Percentiles rank a stretch among this genome's conserved stretches.
Conservation (phyloP, 2,329 filamentous ascomycete genomes). For the Venturia effusa region DNA sequence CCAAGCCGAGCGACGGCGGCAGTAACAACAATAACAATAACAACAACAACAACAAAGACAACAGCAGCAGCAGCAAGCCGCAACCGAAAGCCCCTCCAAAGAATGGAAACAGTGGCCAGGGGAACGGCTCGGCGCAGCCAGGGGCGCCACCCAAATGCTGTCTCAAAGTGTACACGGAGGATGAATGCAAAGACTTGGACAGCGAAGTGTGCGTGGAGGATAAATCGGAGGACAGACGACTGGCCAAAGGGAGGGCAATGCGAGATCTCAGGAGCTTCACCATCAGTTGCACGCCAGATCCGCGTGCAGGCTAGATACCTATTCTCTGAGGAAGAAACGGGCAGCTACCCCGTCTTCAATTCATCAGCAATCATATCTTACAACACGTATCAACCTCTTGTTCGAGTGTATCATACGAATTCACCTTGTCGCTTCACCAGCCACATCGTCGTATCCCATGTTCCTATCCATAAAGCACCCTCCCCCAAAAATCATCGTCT, state of each 20-base stretch:
- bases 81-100: neutral
- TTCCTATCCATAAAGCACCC: too few species aligned
- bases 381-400: too few species aligned
- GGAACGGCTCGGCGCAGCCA: neutral
- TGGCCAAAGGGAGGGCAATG: neutral
- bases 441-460: too few species aligned
- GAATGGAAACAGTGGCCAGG: neutral
- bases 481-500: too few species aligned
- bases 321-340: too few species aligned
- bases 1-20: too few species aligned
- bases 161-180: neutral
- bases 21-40: neutral
- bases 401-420: too few species aligned
- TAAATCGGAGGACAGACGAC: neutral
- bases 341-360: too few species aligned
- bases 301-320: neutral
- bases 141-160: neutral
- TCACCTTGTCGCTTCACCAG: too few species aligned
- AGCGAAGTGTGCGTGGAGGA: neutral
- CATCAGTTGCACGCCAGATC: neutral
- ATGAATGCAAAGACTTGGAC: neutral
- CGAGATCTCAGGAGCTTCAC: neutral
- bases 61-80: neutral
- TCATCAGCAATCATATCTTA: too few species aligned
- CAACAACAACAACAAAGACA: neutral